Evolutionary conservation across 768 basidiomycete genomes (phyloP).

Genomic region (Goffeauzyma gilvescens): DNA sequence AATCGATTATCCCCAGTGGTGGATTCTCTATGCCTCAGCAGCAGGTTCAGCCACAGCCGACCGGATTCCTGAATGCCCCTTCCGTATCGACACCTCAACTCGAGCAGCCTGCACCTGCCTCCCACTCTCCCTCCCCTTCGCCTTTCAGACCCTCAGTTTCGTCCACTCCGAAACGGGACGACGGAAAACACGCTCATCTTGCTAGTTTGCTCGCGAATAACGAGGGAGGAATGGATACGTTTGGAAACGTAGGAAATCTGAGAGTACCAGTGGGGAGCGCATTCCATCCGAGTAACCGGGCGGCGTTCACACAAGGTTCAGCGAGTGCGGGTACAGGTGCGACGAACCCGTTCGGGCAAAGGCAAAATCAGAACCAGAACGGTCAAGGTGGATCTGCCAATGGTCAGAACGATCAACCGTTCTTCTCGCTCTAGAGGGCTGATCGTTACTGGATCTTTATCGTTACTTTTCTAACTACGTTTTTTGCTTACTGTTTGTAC

Average conservation of each 20-base stretch:
- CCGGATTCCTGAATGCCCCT: too few species aligned
- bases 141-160: conserved; percentile 22
- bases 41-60: conserved; percentile 29
- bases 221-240: conserved; percentile 87
- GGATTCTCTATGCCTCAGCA: conserved; percentile 15
- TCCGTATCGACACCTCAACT: conserved; percentile 36
- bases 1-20: conserved; percentile 15
- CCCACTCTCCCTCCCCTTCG: conserved; percentile 34
- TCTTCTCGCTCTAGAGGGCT: conserved; percentile 54
- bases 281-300: conserved; percentile 34
- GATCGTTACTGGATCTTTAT: too few species aligned
- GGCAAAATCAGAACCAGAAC: conserved; percentile 41
- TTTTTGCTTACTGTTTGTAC: too few species aligned
- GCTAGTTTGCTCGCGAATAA: conserved; percentile 63
- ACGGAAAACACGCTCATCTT: conserved; percentile 55
- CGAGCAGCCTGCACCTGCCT: conserved; percentile 25
- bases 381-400: conserved; percentile 25
- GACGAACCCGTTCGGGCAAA: conserved; percentile 32
- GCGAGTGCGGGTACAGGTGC: conserved; percentile 14
- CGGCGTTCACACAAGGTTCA: conserved; percentile 24
- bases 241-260: conserved; percentile 67
- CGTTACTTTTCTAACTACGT: too few species aligned
- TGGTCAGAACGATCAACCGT: conserved; percentile 45
- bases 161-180: conserved; percentile 34
- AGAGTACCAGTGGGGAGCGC: conserved; percentile 37